Evolutionary conservation across 306 rosid species (phyloP).

Genomic region (Adenanthera pavonina): DNA sequence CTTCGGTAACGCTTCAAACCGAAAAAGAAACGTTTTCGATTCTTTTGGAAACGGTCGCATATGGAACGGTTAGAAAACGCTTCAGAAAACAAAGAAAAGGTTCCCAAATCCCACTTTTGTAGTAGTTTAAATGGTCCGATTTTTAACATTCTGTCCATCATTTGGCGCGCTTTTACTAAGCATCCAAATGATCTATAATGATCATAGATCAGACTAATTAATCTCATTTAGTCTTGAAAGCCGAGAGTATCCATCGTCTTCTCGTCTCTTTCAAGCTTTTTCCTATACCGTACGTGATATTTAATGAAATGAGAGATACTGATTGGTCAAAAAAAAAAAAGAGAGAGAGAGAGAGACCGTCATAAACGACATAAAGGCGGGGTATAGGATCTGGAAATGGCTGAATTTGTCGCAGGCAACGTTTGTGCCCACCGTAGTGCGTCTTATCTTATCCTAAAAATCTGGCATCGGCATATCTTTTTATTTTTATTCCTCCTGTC

Average conservation of each 20-base stretch:
- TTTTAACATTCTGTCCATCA: background rate
- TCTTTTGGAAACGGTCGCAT: too few relatives aligned
- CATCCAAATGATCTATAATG: too few relatives aligned
- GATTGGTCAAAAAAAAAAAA: too few relatives aligned
- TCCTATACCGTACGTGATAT: background rate
- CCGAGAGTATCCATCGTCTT: background rate
- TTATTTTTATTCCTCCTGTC: background rate
- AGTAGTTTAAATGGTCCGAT: too few relatives aligned
- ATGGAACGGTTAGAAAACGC: too few relatives aligned
- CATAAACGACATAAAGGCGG: background rate
- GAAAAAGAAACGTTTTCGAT: too few relatives aligned
- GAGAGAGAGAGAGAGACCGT: background rate
- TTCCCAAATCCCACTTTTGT: too few relatives aligned
- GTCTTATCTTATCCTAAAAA: conserved; percentile 1
- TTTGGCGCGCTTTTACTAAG: too few relatives aligned
- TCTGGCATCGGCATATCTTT: background rate
- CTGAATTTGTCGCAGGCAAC: background rate
- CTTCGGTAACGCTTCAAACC: too few relatives aligned
- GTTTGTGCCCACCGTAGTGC: conserved; percentile 16
- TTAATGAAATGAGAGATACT: background rate
- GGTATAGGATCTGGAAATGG: background rate
- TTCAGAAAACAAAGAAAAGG: too few relatives aligned
- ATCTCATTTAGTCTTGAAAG: background rate
- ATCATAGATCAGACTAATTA: too few relatives aligned
- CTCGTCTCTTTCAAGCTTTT: conserved; percentile 2